Evolutionary conservation across 2,329 filamentous ascomycete genomes (phyloP), one percentile per base, ranked within the genome.

Genomic region (Cryphonectria carpinicola): DNA sequence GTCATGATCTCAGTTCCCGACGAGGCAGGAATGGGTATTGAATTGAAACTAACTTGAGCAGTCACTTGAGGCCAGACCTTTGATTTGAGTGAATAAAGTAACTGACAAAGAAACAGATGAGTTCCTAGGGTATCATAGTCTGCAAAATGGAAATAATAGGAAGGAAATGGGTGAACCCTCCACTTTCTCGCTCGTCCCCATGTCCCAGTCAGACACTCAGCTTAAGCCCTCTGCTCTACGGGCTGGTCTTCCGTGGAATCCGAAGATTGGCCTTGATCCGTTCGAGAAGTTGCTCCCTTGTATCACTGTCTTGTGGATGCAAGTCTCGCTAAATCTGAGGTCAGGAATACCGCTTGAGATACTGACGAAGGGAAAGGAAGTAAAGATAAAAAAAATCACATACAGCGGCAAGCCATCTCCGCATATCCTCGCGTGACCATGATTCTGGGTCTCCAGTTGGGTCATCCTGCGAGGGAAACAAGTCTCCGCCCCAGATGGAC

Each of bases 371-470:
- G 32, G 39, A 54, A 54, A 17, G 56, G 43, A 7, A 46, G 17
- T 1, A 19, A 22, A 7, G 43, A 17, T 28, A 46, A 22, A 22
- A 8, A 8, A 22, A 22, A 49, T 11, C 56, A 84, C 91, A 81
- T 87, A 97, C 95, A 76, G 88, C 88, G 62, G 89, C 89, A 66
- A 98, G 84, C 94, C 95, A 98, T 77, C 90, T 85, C 72, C 89
- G 86, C 80, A 97, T 84, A 77, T 98, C 93, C 64, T 94, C 91
- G 70, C 86, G 85, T 0, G 93, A 94, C 95, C 95, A 98, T 13
- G 78, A 79, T 56, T 85, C 82, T 56, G 83, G 89, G 83, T 93
- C 87, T 72, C 94, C 94, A 39, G 84, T 93, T n/a, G 95, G 94
- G 78, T 97, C 94, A 64, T 84, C 72, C 74, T 90, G 84, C 4